Conservation (phyloP, 208 protist species). For the Trichomonas tenax region DNA sequence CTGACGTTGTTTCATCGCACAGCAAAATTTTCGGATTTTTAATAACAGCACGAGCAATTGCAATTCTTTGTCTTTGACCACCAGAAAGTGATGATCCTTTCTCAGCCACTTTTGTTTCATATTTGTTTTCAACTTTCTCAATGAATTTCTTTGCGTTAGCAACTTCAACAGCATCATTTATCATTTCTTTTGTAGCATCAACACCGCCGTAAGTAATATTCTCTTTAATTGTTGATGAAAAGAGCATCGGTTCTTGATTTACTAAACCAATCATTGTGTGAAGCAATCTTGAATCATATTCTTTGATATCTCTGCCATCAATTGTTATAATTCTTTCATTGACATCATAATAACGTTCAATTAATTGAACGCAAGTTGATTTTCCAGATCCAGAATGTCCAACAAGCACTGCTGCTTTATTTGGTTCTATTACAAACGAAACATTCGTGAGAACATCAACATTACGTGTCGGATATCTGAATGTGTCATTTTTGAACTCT, state of each 20-base stretch:
- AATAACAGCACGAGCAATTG: neutral
- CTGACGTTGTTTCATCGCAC: neutral
- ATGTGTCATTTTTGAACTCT: neutral
- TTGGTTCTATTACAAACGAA: slow-evolving; percentile 26
- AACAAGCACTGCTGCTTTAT: slow-evolving; percentile 26
- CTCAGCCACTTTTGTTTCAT: neutral
- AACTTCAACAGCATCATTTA: neutral
- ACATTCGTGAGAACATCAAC: slow-evolving; percentile 18
- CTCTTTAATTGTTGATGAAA: slow-evolving; percentile 43
- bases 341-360: slow-evolving; percentile 80
- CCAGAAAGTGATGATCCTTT: neutral
- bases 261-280: slow-evolving; percentile 70
- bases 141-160: neutral
- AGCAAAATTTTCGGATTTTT: neutral
- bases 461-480: neutral
- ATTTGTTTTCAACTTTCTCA: neutral
- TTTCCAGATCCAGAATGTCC: slow-evolving; percentile 32
- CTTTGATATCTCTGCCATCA: slow-evolving; percentile 65
- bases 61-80: neutral
- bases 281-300: slow-evolving; percentile 58
- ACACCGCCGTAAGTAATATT: slow-evolving; percentile 44
- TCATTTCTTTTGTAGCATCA: neutral
- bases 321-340: slow-evolving; percentile 61
- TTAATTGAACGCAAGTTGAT: slow-evolving; percentile 45
- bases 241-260: slow-evolving; percentile 79